phyloP scores from a whole-genome alignment of 139 green algal species.

The Yamagishiella unicocca region DNA sequence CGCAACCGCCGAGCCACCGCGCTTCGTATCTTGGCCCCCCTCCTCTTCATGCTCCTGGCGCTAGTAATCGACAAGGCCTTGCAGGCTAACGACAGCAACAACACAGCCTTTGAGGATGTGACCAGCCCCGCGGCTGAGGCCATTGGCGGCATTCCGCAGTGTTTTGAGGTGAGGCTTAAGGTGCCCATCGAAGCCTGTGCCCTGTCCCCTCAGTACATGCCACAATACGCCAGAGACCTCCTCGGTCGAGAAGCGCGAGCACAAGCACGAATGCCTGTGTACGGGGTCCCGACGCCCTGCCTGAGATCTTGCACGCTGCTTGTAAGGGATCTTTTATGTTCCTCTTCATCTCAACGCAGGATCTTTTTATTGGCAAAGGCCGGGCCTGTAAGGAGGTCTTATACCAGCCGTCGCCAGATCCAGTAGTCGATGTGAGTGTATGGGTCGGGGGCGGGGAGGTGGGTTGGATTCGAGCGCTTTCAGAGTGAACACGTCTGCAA shows the following conservation, averaged over 20 bases:
- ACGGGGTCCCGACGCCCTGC: too few species aligned
- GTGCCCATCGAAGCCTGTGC: too few species aligned
- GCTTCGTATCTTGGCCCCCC: constrained; percentile 84
- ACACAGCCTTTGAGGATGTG: constrained; percentile 28
- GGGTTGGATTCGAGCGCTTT: too few species aligned
- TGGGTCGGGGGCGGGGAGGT: background rate
- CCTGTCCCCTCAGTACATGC: too few species aligned
- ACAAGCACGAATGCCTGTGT: too few species aligned
- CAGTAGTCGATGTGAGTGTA: constrained; percentile 25
- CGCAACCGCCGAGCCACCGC: constrained; percentile 84
- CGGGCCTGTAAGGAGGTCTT: constrained; percentile 27
- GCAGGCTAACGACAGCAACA: constrained; percentile 27
- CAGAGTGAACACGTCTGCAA: too few species aligned
- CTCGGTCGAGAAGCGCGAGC: too few species aligned
- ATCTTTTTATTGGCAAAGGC: constrained; percentile 73
- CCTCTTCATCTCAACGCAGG: constrained; percentile 65
- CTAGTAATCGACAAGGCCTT: constrained; percentile 78
- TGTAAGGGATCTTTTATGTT: too few species aligned
- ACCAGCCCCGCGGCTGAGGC: background rate
- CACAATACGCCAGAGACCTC: too few species aligned
- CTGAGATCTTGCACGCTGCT: too few species aligned
- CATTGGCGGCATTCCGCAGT: constrained; percentile 47
- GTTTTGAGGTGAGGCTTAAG: constrained; percentile 5
- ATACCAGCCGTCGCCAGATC: constrained; percentile 22
- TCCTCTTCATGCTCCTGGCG: constrained; percentile 93